Conservation (phyloP, 805 yeast genomes). For the Lipomyces orientalis region DNA sequence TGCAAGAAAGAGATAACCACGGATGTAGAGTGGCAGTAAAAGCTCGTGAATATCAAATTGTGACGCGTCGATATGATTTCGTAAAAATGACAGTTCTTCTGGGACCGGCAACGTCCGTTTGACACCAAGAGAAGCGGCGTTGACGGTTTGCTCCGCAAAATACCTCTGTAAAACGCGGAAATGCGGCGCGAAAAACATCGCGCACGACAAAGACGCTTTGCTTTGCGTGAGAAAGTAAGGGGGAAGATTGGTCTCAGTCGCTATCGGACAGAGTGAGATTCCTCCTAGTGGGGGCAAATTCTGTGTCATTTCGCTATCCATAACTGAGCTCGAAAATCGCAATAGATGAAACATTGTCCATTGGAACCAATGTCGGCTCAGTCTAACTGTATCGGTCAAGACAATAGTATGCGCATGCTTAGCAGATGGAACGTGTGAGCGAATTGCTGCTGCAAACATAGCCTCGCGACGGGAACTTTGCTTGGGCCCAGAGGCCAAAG, state of each 20-base stretch:
- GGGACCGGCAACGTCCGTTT: constrained; percentile 26
- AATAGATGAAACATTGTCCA: constrained; percentile 19
- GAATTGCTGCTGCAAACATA: constrained; percentile 20
- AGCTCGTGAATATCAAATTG: constrained; percentile 21
- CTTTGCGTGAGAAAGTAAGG: constrained; percentile 29
- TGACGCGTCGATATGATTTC: constrained; percentile 4
- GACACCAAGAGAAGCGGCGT: neutral
- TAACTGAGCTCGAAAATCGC: constrained; percentile 17
- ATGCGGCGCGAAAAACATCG: constrained; percentile 29
- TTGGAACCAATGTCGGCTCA: constrained; percentile 32
- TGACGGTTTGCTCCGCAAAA: constrained; percentile 11
- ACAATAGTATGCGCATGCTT: constrained; percentile 26
- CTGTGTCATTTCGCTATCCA: constrained; percentile 14
- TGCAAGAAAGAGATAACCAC: constrained; percentile 31
- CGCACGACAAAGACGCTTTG: constrained; percentile 19
- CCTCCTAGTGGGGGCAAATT: constrained; percentile 23
- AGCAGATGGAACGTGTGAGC: constrained; percentile 29
- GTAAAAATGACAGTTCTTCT: constrained; percentile 14
- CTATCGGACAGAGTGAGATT: constrained; percentile 22
- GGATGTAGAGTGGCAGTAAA: constrained; percentile 26
- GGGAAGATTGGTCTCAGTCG: neutral
- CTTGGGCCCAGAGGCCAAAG: constrained; percentile 1
- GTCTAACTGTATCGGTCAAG: constrained; percentile 28
- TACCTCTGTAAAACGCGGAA: constrained; percentile 29
- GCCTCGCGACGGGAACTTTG: constrained; percentile 16